Evolutionary conservation across 495 filamentous ascomycete species (phyloP), one percentile per base, ranked within the genome.

Genomic region (Daldinia childiae): DNA sequence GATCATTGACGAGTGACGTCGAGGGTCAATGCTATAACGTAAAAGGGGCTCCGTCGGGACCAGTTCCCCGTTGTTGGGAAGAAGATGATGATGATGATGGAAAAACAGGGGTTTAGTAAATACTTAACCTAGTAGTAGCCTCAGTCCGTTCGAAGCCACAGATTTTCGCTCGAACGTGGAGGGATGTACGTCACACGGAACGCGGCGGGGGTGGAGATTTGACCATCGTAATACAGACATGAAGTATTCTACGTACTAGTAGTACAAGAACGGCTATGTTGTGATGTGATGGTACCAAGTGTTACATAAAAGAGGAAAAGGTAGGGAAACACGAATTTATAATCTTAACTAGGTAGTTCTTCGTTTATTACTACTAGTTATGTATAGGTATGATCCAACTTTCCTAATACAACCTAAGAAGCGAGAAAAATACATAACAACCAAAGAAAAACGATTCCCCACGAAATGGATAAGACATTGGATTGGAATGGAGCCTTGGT

Each of bases 141-240:
- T 48, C 43, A 24, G 19, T 8, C 43, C 29, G 38, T 64, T 38
- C 34, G 30, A 45, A 62, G 52, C 63, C 45, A 71, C 34, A 52
- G 43, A 12, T 51, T 24, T 17, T 65, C 43, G 27, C 41, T 21
- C 38, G 6, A 64, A 55, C 69, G 56, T 68, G 64, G 59, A 41
- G 64, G 64, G n/a, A 32, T 61, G 17, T 58, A 58, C 50, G 70
- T 68, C 65, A 73, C 65, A 73, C 61, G 34, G 51, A 48, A 57
- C 43, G 64, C 32, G 64, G 70, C 57, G 70, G 70, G 70, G 70
- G 70, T 68, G 70, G 70, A 62, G 70, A 69, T 68, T 68, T 68
- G 51, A 9, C 6, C 64, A 59, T 51, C 36, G 60, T 67, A 38
- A 55, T 45, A 64, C 64, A 64, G 6, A 38, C 30, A 21, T 52